Evolutionary conservation across 306 rosid genomes (phyloP).

Genomic region (Quercus aquifolioides): DNA sequence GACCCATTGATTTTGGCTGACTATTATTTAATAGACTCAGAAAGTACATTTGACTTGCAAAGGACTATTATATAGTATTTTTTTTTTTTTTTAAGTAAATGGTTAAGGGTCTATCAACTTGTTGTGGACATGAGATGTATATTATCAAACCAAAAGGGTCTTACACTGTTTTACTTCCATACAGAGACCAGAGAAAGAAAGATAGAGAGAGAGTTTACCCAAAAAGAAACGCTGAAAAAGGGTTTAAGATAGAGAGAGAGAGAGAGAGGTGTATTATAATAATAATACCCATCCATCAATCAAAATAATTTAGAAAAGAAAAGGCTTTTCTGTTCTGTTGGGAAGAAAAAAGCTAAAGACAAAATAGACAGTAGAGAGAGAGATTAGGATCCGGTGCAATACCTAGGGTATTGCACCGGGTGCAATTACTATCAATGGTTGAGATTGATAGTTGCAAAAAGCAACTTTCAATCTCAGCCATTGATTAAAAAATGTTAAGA

Average conservation of each 20-base stretch:
- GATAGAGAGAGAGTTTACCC: slow-evolving; percentile 16
- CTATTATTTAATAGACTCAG: no score
- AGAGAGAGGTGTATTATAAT: slow-evolving; percentile 14
- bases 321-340: slow-evolving; percentile 33
- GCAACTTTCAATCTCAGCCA: no score
- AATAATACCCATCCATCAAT: slow-evolving; percentile 8
- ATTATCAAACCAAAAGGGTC: slow-evolving; percentile 25
- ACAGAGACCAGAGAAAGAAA: slow-evolving; percentile 12
- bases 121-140: slow-evolving; percentile 29
- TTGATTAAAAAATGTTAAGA: no score
- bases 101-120: slow-evolving; percentile 17
- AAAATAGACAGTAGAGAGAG: slow-evolving; percentile 30
- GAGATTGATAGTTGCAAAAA: no score
- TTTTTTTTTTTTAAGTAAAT: background rate
- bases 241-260: no score
- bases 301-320: slow-evolving; percentile 15
- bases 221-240: background rate
- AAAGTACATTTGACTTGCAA: no score
- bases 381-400: no score
- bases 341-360: slow-evolving; percentile 44
- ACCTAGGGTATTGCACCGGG: no score
- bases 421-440: no score
- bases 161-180: slow-evolving; percentile 1
- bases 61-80: background rate
- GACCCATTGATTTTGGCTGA: background rate